phyloP scores from a whole-genome alignment of 192 early-diverging fungal species.

The Phycomyces blakesleeanus region DNA sequence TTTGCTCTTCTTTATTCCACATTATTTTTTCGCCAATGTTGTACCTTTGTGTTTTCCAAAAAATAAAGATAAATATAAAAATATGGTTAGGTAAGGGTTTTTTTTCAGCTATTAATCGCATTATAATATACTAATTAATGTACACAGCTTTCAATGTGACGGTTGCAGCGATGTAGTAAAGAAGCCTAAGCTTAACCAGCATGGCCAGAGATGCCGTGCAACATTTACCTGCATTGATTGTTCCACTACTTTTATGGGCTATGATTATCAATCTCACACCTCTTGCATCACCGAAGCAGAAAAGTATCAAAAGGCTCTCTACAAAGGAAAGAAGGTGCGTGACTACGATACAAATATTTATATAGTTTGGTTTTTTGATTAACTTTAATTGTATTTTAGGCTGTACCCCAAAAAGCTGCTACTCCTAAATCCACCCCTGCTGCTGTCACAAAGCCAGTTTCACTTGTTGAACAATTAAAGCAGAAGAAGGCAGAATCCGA shows the following conservation, averaged over 20 bases:
- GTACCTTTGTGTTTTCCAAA: not conserved
- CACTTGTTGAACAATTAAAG: constrained; percentile 1
- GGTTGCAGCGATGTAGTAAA: constrained; percentile 84
- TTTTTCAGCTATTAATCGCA: not conserved
- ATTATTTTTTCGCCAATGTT: too few species aligned
- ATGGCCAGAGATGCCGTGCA: constrained; percentile 80
- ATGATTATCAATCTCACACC: constrained; percentile 75
- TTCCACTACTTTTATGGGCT: constrained; percentile 74
- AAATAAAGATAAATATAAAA: not conserved
- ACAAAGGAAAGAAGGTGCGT: constrained; percentile 70
- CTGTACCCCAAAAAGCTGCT: not conserved
- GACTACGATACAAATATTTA: not conserved
- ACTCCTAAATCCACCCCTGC: too few species aligned
- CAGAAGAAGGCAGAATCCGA: constrained; percentile 36
- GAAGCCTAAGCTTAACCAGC: constrained; percentile 88
- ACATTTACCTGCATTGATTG: constrained; percentile 93
- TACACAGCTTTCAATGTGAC: constrained; percentile 51
- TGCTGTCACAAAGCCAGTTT: too few species aligned
- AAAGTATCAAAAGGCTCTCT: constrained; percentile 87
- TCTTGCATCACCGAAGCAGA: constrained; percentile 91
- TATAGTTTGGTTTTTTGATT: too few species aligned
- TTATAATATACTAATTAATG: not conserved
- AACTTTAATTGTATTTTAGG: not conserved
- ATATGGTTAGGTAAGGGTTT: not conserved
- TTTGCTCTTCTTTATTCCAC: too few species aligned